Conservation (phyloP, 2,329 filamentous ascomycete species). For the Alternaria gaisen region DNA sequence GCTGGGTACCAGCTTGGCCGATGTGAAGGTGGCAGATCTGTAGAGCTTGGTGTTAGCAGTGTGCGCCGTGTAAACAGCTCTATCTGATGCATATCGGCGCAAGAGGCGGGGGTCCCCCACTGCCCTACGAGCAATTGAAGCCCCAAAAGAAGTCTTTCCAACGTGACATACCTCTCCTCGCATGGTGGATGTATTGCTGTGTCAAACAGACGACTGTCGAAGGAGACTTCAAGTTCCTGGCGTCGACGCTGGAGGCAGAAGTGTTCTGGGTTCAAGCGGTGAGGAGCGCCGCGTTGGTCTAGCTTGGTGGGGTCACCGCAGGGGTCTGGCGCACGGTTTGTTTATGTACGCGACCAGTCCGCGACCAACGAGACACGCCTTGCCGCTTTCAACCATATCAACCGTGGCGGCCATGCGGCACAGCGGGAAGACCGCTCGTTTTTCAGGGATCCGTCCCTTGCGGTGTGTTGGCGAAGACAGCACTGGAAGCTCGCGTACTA, state of each 20-base stretch:
- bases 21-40: constrained; percentile 74
- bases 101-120: constrained; percentile 10
- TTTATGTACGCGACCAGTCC: constrained; percentile 26
- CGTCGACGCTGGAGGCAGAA: constrained; percentile 22
- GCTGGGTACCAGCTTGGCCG: constrained; percentile 77
- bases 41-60: constrained; percentile 26
- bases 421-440: constrained; percentile 3
- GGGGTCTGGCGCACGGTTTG: constrained; percentile 16
- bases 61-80: background rate
- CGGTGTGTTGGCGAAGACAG: background rate
- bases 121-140: background rate
- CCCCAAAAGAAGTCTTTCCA: constrained; percentile 3
- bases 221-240: constrained; percentile 27
- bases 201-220: constrained; percentile 47
- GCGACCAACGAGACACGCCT: constrained; percentile 20
- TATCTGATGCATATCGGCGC: constrained; percentile 16
- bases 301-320: constrained; percentile 34
- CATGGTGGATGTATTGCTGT: constrained; percentile 49
- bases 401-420: constrained; percentile 6
- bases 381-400: constrained; percentile 9
- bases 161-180: constrained; percentile 51
- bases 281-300: constrained; percentile 28
- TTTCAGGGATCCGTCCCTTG: constrained; percentile 4
- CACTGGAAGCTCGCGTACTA: background rate
- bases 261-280: constrained; percentile 24